phyloP scores from a whole-genome alignment of 805 yeast genomes.

The Zygosaccharomyces kombuchaensis region DNA sequence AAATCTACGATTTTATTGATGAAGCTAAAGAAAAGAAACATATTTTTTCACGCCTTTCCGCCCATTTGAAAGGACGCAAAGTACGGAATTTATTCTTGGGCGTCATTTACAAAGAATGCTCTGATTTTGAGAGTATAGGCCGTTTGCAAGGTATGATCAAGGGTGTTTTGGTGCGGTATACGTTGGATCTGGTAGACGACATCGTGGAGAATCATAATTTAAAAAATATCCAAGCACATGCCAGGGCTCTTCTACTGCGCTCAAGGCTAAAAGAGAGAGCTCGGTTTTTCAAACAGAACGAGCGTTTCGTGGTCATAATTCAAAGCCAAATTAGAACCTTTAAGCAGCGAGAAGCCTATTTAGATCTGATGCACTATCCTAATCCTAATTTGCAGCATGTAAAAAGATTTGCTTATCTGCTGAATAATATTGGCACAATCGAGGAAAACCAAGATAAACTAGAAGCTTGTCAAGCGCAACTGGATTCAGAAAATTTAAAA shows the following conservation, averaged over 20 bases:
- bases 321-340: constrained; percentile 71
- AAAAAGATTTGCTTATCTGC: constrained; percentile 66
- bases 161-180: constrained; percentile 59
- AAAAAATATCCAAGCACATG: constrained; percentile 47
- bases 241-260: constrained; percentile 48
- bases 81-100: constrained; percentile 3
- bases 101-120: background rate
- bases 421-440: constrained; percentile 70
- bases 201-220: constrained; percentile 45
- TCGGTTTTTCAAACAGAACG: constrained; percentile 50
- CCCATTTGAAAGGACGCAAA: constrained; percentile 12
- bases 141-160: constrained; percentile 54
- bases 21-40: background rate
- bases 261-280: constrained; percentile 31
- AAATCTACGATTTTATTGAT: background rate
- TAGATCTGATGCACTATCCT: constrained; percentile 58
- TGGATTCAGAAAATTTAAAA: constrained; percentile 62
- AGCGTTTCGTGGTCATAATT: constrained; percentile 58
- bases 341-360: constrained; percentile 68
- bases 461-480: constrained; percentile 61
- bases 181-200: constrained; percentile 49
- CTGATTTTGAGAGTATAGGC: constrained; percentile 4
- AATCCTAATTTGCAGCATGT: constrained; percentile 79
- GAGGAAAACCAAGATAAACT: constrained; percentile 69
- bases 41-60: constrained; percentile 11